These are phyloP conservation scores for Kodamaea kaohsiungensis DNA, from an alignment of 805 yeast genomes.

Conservation along the genomic window DNA sequence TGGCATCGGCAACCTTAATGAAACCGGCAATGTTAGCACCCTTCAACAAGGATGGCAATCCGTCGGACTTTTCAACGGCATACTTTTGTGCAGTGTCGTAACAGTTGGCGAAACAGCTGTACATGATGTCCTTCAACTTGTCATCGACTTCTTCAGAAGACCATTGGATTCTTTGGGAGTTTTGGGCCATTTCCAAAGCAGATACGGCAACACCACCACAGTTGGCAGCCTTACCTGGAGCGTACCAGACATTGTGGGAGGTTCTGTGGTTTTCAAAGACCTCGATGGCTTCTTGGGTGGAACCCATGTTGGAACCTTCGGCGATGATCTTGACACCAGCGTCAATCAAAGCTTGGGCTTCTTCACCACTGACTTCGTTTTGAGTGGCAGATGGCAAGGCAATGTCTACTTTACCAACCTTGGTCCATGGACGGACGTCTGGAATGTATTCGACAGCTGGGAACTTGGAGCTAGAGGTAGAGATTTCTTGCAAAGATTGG, in stretches of 20 bases:
- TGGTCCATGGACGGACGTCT: slow-evolving; percentile 96
- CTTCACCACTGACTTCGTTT: slow-evolving; percentile 95
- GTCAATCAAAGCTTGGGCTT: slow-evolving; percentile 91
- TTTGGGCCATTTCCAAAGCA: slow-evolving; percentile 99
- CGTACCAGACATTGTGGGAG: slow-evolving; percentile 80
- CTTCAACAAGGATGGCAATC: slow-evolving; percentile 89
- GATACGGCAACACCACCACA: slow-evolving; percentile 99
- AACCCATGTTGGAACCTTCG: slow-evolving; percentile 99
- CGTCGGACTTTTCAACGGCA: slow-evolving; percentile 63
- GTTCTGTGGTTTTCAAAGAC: slow-evolving; percentile 84
- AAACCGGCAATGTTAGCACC: slow-evolving; percentile 99
- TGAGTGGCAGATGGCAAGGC: slow-evolving; percentile 99
- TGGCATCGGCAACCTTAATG: slow-evolving; percentile 97
- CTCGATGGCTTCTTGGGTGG: slow-evolving; percentile 94
- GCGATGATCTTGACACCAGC: slow-evolving; percentile 93
- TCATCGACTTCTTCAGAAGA: slow-evolving; percentile 88
- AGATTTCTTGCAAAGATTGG: slow-evolving; percentile 70
- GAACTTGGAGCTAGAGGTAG: slow-evolving; percentile 56
- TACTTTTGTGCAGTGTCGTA: slow-evolving; percentile 82
- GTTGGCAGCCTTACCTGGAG: slow-evolving; percentile 99
- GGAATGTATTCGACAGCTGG: slow-evolving; percentile 73
- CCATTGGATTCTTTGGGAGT: slow-evolving; percentile 93
- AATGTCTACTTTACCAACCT: slow-evolving; percentile 88
- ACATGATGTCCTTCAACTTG: slow-evolving; percentile 90
- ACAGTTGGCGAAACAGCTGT: slow-evolving; percentile 89